phyloP scores from a whole-genome alignment of 208 protist genomes.

The Phytomonas sp. region DNA sequence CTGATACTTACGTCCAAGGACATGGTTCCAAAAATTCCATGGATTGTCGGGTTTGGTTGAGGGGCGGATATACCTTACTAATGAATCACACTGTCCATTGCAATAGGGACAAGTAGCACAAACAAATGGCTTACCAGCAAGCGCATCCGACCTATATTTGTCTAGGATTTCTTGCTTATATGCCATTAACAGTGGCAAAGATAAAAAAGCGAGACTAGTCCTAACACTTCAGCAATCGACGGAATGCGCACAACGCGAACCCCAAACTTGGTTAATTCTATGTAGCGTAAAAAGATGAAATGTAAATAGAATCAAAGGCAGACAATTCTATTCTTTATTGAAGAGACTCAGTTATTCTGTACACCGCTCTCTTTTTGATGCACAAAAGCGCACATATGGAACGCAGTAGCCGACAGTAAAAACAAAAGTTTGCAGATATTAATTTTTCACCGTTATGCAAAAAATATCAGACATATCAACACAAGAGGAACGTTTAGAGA shows the following conservation, averaged over 20 bases:
- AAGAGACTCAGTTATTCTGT: background rate
- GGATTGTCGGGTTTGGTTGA: constrained; percentile 41
- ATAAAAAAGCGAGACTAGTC: constrained; percentile 5
- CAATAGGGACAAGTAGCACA: constrained; percentile 67
- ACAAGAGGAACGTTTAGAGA: background rate
- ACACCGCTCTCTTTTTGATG: background rate
- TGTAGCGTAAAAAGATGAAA: background rate
- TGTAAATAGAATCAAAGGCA: too few species aligned
- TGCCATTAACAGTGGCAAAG: constrained; percentile 20
- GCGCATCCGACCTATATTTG: constrained; percentile 18
- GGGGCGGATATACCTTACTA: constrained; percentile 58
- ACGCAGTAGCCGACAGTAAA: background rate
- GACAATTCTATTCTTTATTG: too few species aligned
- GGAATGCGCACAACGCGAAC: background rate
- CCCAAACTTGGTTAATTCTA: background rate
- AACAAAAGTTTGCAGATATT: background rate
- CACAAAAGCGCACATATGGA: background rate
- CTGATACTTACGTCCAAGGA: constrained; percentile 44
- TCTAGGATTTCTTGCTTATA: constrained; percentile 29
- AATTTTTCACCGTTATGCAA: background rate
- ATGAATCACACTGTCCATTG: constrained; percentile 30
- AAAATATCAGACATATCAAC: background rate
- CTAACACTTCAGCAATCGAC: background rate
- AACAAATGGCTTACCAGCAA: constrained; percentile 18
- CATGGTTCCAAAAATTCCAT: constrained; percentile 54